These are phyloP conservation scores for Pestalotiopsis sp. DNA, from an alignment of 2,329 filamentous ascomycete genomes.

Conservation along the genomic window DNA sequence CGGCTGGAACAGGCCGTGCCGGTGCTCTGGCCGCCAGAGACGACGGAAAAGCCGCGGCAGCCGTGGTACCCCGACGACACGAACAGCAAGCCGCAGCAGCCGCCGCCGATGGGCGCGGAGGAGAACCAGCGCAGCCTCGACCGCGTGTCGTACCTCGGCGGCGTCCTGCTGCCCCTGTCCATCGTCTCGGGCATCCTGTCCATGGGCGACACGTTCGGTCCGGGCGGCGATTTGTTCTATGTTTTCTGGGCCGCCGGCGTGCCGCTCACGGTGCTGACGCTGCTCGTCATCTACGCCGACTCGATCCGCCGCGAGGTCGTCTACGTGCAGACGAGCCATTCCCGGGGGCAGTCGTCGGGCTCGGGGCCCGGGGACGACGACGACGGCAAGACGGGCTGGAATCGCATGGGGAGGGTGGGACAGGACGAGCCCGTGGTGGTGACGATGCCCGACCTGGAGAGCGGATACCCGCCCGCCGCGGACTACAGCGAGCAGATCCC, in stretches of 20 bases:
- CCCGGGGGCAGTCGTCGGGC: background rate
- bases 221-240: conserved; percentile 42
- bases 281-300: conserved; percentile 49
- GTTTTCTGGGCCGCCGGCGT: conserved; percentile 48
- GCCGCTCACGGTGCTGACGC: conserved; percentile 36
- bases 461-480: background rate
- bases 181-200: conserved; percentile 48
- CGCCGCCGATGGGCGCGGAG: conserved; percentile 15
- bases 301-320: conserved; percentile 45
- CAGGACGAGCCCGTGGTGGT: background rate
- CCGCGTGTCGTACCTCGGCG: conserved; percentile 50
- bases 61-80: background rate
- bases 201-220: conserved; percentile 45
- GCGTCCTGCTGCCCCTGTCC: conserved; percentile 47
- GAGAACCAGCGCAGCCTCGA: conserved; percentile 42
- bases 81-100: conserved; percentile 6
- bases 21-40: background rate
- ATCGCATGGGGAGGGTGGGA: background rate
- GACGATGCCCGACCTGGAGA: background rate
- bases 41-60: background rate
- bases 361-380: background rate
- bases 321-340: conserved; percentile 42
- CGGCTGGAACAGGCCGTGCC: conserved; percentile 9
- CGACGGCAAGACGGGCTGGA: background rate
- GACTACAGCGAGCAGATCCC: conserved; percentile 18